Evolutionary conservation across 2,329 filamentous ascomycete species (phyloP).

Genomic region (Dactylellina cionopaga): DNA sequence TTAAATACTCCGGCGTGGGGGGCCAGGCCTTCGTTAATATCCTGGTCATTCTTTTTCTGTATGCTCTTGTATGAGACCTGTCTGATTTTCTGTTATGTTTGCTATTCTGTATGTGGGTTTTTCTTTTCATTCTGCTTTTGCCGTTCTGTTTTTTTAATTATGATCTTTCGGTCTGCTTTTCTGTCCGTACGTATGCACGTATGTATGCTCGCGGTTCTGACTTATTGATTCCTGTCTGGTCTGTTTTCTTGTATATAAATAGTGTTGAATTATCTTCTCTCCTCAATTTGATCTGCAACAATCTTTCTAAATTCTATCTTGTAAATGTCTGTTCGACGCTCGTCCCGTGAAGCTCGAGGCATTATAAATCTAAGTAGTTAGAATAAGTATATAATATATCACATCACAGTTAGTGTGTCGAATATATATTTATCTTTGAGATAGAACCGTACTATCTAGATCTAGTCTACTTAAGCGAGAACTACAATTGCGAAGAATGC

Average conservation of each 20-base stretch:
- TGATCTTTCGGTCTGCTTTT: no score
- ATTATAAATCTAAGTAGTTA: no score
- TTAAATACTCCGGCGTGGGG: background rate
- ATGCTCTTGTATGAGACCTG: background rate
- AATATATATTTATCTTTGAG: no score
- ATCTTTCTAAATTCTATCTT: no score
- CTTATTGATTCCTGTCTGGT: background rate
- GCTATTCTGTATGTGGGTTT: background rate
- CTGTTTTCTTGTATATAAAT: background rate
- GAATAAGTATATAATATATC: no score
- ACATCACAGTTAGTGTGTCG: no score
- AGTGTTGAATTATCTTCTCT: background rate
- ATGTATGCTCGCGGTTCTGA: slow-evolving; percentile 16
- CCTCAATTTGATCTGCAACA: no score
- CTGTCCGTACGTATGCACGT: background rate
- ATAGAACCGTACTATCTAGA: no score
- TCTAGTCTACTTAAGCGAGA: no score
- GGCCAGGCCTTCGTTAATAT: slow-evolving; percentile 7
- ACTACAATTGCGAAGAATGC: no score
- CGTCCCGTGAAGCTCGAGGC: no score
- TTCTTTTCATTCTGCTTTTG: background rate
- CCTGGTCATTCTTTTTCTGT: background rate
- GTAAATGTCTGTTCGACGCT: no score
- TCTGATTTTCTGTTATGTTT: slow-evolving; percentile 1
- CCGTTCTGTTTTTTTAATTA: background rate